phyloP scores from a whole-genome alignment of 768 basidiomycete species.

The Gloeostereum incarnatum region DNA sequence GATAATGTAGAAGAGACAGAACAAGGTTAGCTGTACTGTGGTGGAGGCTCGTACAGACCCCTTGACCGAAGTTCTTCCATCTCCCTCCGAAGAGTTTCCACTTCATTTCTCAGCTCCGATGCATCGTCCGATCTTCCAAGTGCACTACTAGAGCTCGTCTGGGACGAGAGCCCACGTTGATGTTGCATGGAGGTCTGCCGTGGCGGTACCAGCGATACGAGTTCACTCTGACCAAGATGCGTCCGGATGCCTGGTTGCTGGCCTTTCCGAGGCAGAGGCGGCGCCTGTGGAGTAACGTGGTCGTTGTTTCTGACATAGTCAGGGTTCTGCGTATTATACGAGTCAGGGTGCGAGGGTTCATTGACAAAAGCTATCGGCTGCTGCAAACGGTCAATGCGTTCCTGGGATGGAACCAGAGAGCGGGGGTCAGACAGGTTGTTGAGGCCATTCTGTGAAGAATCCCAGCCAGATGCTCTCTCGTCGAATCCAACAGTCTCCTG shows the following conservation, averaged over 20 bases:
- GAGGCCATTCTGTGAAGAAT: background rate
- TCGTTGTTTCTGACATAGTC: too few species aligned
- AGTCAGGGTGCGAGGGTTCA: background rate
- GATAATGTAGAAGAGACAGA: background rate
- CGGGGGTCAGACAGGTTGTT: background rate
- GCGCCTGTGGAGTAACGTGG: too few species aligned
- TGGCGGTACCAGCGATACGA: background rate
- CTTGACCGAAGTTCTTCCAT: constrained; percentile 9
- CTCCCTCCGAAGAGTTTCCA: constrained; percentile 8
- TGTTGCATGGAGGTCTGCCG: background rate
- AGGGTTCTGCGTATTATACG: too few species aligned
- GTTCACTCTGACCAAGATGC: too few species aligned
- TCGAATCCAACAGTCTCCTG: background rate
- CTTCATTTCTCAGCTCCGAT: constrained; percentile 5
- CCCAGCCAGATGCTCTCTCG: background rate
- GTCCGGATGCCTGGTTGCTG: too few species aligned
- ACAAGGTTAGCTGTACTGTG: constrained; percentile 4
- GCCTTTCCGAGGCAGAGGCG: constrained; percentile 1
- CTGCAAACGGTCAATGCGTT: background rate
- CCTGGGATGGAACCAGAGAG: background rate
- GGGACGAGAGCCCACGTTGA: background rate
- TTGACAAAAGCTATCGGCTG: background rate
- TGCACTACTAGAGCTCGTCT: background rate
- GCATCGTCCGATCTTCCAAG: constrained; percentile 1
- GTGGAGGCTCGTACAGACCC: constrained; percentile 6